Percentiles rank a stretch among this genome's conserved stretches.
phyloP scores from a whole-genome alignment of 2,329 filamentous ascomycete species.

The Fusarium newnesense region DNA sequence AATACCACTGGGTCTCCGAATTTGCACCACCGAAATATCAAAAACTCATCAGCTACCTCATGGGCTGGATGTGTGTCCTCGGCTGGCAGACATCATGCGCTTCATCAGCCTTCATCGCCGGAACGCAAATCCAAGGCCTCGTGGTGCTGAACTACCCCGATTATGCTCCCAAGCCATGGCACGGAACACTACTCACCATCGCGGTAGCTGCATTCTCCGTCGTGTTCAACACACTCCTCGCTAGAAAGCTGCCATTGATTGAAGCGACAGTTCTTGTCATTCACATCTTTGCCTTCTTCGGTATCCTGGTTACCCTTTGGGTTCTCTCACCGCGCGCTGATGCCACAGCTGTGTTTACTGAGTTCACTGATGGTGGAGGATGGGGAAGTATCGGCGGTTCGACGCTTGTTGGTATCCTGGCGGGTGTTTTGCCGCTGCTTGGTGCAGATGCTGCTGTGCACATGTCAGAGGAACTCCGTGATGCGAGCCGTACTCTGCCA shows the following conservation, averaged over 20 bases:
- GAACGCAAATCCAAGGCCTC: slow-evolving; percentile 58
- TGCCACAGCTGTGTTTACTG: slow-evolving; percentile 27
- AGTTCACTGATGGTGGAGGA: slow-evolving; percentile 36
- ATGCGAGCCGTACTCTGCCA: slow-evolving; percentile 33
- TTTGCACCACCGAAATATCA: slow-evolving; percentile 60
- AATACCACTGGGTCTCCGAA: slow-evolving; percentile 68
- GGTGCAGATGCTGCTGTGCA: slow-evolving; percentile 40
- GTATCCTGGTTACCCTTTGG: slow-evolving; percentile 35
- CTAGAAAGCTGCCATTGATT: slow-evolving; percentile 28
- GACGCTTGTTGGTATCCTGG: slow-evolving; percentile 35
- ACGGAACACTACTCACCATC: slow-evolving; percentile 30
- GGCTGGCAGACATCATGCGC: slow-evolving; percentile 58
- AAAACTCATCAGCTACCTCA: slow-evolving; percentile 64
- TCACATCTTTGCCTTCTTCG: slow-evolving; percentile 39
- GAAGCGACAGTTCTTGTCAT: slow-evolving; percentile 31
- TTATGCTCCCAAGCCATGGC: slow-evolving; percentile 31
- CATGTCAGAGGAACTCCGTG: slow-evolving; percentile 37
- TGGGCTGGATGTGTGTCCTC: slow-evolving; percentile 58
- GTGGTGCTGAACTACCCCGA: slow-evolving; percentile 47
- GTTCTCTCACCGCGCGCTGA: slow-evolving; percentile 34
- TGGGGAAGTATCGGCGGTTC: slow-evolving; percentile 35
- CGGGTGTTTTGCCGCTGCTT: slow-evolving; percentile 29
- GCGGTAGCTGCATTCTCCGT: slow-evolving; percentile 31
- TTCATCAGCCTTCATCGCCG: slow-evolving; percentile 54
- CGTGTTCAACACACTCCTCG: slow-evolving; percentile 32